Evolutionary conservation across 2,329 filamentous ascomycete genomes (phyloP).

Genomic region (Meredithiella fracta): DNA sequence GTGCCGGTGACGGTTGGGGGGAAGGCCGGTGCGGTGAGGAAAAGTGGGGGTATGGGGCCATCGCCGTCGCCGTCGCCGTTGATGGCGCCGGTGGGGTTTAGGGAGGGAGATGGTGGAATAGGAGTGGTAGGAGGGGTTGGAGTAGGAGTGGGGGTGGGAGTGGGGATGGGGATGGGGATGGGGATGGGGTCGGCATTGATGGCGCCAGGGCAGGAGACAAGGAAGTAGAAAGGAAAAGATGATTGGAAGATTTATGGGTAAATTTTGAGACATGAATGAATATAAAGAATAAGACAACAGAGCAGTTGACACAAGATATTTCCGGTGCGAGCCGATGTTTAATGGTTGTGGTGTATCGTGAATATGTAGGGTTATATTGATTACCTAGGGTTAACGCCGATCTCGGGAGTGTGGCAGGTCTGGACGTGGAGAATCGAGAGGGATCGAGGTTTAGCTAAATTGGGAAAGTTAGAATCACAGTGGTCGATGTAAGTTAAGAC

Average conservation of each 20-base stretch:
- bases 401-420: background rate
- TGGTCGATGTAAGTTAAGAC: background rate
- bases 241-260: background rate
- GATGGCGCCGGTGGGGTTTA: slow-evolving; percentile 18
- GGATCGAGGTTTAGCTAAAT: background rate
- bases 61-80: slow-evolving; percentile 20
- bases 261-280: background rate
- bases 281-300: too few species aligned
- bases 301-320: background rate
- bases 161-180: background rate
- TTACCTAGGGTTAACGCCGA: background rate
- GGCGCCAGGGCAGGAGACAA: background rate
- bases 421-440: background rate
- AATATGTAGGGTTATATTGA: too few species aligned
- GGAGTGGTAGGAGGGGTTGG: background rate
- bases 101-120: background rate
- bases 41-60: background rate
- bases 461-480: background rate
- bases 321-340: background rate
- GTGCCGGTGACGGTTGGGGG: slow-evolving; percentile 24
- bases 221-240: background rate
- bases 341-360: background rate
- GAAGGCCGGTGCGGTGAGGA: background rate
- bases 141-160: background rate
- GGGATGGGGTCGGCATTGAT: background rate